Percentiles rank a stretch among this genome's conserved stretches.
Evolutionary conservation across 768 basidiomycete genomes (phyloP).

Genomic region (Termitomyces eurrhizus): DNA sequence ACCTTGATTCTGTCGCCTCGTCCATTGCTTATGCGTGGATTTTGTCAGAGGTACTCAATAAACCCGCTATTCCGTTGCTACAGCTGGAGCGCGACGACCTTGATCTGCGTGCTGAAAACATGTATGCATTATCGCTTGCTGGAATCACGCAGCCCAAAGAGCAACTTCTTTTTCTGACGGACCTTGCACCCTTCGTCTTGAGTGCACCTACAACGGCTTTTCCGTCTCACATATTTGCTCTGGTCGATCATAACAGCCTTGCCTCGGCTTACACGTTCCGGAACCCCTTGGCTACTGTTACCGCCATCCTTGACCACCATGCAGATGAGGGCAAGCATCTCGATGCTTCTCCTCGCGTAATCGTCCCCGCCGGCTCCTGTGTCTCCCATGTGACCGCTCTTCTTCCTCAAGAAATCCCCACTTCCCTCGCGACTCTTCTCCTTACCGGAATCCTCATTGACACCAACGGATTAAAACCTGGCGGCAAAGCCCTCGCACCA

Average conservation of each 20-base stretch:
- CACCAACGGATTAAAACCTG: constrained; percentile 66
- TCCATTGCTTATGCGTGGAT: constrained; percentile 84
- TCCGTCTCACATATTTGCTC: constrained; percentile 59
- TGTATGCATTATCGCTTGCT: constrained; percentile 64
- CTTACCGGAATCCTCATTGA: constrained; percentile 83
- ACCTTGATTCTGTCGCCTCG: constrained; percentile 87
- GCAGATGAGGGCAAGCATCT: constrained; percentile 75
- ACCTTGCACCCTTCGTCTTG: constrained; percentile 42
- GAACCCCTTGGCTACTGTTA: constrained; percentile 48
- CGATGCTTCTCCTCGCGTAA: constrained; percentile 60
- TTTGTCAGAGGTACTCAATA: constrained; percentile 49
- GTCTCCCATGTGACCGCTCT: constrained; percentile 51
- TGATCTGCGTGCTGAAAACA: constrained; percentile 81
- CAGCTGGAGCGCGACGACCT: constrained; percentile 70
- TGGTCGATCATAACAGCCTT: constrained; percentile 91
- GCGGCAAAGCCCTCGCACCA: constrained; percentile 55
- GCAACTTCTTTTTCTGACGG: constrained; percentile 65
- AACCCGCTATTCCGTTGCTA: constrained; percentile 64
- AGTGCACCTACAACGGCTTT: constrained; percentile 24
- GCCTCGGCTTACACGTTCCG: constrained; percentile 34
- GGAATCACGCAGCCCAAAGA: constrained; percentile 45
- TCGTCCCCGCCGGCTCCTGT: constrained; percentile 76
- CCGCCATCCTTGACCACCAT: constrained; percentile 88
- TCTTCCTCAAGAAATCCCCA: constrained; percentile 39
- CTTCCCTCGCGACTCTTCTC: constrained; percentile 73